Evolutionary conservation across 1,284 basidiomycete genomes (phyloP).

Genomic region (Chalciporus sp.): DNA sequence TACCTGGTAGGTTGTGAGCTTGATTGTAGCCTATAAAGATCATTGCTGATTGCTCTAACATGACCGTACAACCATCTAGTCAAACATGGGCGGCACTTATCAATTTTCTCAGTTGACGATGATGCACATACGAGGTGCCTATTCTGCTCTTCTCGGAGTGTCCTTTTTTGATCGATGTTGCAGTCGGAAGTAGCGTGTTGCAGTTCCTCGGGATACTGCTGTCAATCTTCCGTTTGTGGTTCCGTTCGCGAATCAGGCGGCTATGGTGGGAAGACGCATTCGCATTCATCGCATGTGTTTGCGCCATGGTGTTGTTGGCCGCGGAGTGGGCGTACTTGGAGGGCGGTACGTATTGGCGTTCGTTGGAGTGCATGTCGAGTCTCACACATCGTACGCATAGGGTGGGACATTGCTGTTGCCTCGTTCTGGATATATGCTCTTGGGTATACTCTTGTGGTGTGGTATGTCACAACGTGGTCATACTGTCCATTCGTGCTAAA

Average conservation of each 20-base stretch:
- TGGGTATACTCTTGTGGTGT: slow-evolving; percentile 8
- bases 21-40: slow-evolving; percentile 11
- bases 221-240: slow-evolving; percentile 22
- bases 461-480: slow-evolving; percentile 10
- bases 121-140: slow-evolving; percentile 16
- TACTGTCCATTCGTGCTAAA: slow-evolving; percentile 1
- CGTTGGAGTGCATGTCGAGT: neutral
- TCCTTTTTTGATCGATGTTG: slow-evolving; percentile 10
- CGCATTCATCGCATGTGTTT: slow-evolving; percentile 20
- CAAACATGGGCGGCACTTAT: slow-evolving; percentile 7
- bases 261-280: slow-evolving; percentile 29
- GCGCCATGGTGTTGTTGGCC: slow-evolving; percentile 7
- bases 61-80: too few relatives aligned
- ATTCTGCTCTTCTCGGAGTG: neutral
- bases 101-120: slow-evolving; percentile 17
- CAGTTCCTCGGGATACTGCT: slow-evolving; percentile 16
- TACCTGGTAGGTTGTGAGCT: neutral
- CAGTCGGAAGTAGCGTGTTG: slow-evolving; percentile 11
- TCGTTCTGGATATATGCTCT: slow-evolving; percentile 17
- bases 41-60: neutral
- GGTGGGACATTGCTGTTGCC: slow-evolving; percentile 1
- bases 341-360: slow-evolving; percentile 15
- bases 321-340: slow-evolving; percentile 19
- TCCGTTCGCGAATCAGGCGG: slow-evolving; percentile 14
- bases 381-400: slow-evolving; percentile 6